Conservation (phyloP, 257 asterid genomes). For the Rubia yunnanensis region DNA sequence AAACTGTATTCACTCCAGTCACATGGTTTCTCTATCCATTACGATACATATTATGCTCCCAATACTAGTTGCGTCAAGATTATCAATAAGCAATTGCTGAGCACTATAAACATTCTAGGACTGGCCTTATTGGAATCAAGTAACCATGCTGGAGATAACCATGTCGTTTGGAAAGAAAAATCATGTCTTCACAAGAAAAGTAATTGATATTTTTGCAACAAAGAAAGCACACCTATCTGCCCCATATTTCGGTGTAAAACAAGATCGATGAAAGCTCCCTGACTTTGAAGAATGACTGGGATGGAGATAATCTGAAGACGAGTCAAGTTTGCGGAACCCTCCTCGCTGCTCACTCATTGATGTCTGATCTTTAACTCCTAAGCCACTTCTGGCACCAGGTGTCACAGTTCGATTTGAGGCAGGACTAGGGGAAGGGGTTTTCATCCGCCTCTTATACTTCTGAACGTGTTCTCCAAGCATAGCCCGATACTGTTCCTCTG, state of each 20-base stretch:
- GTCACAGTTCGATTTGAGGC: conserved; percentile 40
- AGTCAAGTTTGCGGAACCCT: conserved; percentile 47
- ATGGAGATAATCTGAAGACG: conserved; percentile 52
- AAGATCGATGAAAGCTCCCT: conserved; percentile 47
- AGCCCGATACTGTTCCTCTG: conserved; percentile 81
- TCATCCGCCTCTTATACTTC: conserved; percentile 71
- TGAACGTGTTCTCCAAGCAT: conserved; percentile 96
- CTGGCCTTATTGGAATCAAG: no score
- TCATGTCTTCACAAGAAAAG: not conserved
- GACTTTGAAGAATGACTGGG: conserved; percentile 40
- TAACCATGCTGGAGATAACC: not conserved
- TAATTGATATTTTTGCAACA: not conserved
- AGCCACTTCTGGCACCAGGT: conserved; percentile 32
- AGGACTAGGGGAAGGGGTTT: conserved; percentile 49
- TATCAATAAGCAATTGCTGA: no score
- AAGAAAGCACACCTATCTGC: conserved; percentile 54
- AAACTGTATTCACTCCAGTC: not conserved
- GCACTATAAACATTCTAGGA: not conserved
- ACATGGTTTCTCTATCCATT: not conserved
- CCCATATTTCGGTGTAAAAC: conserved; percentile 48
- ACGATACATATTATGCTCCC: not conserved
- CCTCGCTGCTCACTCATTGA: conserved; percentile 49
- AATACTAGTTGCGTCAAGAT: no score
- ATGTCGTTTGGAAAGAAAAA: not conserved
- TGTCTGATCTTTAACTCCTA: conserved; percentile 53